Conservation (phyloP, 2,329 filamentous ascomycete species). For the Beauveria rudraprayagi region DNA sequence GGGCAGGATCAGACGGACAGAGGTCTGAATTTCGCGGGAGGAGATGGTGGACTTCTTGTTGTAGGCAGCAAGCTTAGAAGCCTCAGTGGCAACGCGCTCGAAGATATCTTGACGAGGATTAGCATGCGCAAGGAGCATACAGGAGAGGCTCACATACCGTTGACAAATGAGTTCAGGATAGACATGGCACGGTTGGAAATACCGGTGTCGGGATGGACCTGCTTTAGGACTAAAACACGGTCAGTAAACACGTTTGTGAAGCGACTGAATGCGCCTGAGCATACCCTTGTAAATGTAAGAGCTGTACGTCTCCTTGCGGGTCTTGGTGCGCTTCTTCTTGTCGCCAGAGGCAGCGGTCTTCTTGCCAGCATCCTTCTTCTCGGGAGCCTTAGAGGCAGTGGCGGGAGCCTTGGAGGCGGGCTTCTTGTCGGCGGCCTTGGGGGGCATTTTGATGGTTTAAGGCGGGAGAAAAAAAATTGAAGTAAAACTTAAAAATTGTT, state of each 20-base stretch:
- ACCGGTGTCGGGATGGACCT: constrained; percentile 99
- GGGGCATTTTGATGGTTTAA: constrained; percentile 67
- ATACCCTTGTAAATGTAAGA: constrained; percentile 99
- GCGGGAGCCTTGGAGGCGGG: constrained; percentile 93
- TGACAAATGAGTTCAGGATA: constrained; percentile 99
- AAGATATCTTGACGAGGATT: constrained; percentile 67
- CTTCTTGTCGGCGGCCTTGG: constrained; percentile 98
- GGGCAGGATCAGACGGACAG: constrained; percentile 93
- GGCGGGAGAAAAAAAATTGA: constrained; percentile 14
- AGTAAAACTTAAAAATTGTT: constrained; percentile 14
- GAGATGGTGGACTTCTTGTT: constrained; percentile 99
- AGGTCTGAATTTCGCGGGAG: constrained; percentile 98
- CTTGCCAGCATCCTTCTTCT: constrained; percentile 99
- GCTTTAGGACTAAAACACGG: constrained; percentile 75
- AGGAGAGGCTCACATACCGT: constrained; percentile 52
- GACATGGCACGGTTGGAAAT: constrained; percentile 99
- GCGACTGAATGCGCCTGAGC: constrained; percentile 10
- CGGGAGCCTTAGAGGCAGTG: constrained; percentile 59
- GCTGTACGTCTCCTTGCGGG: constrained; percentile 99
- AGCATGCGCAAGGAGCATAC: not conserved
- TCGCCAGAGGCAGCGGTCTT: constrained; percentile 95
- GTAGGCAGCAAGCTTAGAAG: constrained; percentile 97
- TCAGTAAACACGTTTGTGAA: constrained; percentile 5
- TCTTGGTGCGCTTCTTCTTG: constrained; percentile 99
- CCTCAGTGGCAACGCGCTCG: constrained; percentile 97